phyloP scores from a whole-genome alignment of 2,329 filamentous ascomycete species.

The Cephalotrichum gorgonifer region DNA sequence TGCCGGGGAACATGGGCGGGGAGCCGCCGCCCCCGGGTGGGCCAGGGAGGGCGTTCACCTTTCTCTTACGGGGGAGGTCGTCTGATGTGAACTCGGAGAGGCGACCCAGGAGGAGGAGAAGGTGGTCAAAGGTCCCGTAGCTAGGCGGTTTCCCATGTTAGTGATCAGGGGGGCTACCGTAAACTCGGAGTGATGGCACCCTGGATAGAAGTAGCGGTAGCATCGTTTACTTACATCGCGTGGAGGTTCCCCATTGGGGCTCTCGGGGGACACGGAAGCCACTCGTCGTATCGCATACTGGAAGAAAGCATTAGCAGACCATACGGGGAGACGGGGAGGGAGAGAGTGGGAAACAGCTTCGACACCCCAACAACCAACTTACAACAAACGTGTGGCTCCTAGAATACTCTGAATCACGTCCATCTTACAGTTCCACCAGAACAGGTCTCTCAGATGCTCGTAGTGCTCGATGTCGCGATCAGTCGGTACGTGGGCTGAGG shows the following conservation, averaged over 20 bases:
- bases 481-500: conserved; percentile 29
- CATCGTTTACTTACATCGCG: conserved; percentile 61
- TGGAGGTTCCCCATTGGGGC: conserved; percentile 67
- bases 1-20: conserved; percentile 41
- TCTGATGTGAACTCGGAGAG: conserved; percentile 67
- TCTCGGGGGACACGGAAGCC: conserved; percentile 81
- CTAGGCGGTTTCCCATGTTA: too few species aligned
- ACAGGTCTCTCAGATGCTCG: conserved; percentile 74
- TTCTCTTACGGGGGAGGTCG: conserved; percentile 70
- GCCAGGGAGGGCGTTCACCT: conserved; percentile 30
- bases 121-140: conserved; percentile 82
- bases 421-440: conserved; percentile 95
- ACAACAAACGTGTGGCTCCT: conserved; percentile 79
- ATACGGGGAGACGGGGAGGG: neutral
- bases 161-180: too few species aligned
- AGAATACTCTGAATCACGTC: conserved; percentile 86
- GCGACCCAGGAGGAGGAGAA: conserved; percentile 72
- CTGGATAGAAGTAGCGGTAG: too few species aligned
- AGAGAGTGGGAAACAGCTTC: conserved; percentile 6
- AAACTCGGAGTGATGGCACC: too few species aligned
- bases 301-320: conserved; percentile 9
- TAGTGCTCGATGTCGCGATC: conserved; percentile 66
- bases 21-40: conserved; percentile 18
- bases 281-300: conserved; percentile 70
- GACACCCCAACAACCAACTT: conserved; percentile 27